Evolutionary conservation across 2,329 filamentous ascomycete species (phyloP), one percentile per base, ranked within the genome.

Genomic region (Fusarium verticillioides): DNA sequence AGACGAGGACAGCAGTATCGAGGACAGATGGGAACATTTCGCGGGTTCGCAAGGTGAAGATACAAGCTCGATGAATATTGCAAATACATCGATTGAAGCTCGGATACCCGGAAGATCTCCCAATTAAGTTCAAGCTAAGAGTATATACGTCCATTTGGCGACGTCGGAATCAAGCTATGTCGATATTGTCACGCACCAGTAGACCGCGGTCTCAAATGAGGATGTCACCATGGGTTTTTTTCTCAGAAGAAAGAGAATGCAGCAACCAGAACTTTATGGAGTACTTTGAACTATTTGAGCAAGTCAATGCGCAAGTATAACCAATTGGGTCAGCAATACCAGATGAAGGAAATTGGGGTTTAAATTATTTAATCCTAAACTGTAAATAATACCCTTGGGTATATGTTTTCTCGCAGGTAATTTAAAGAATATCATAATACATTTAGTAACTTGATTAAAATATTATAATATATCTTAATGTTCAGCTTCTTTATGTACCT

Each of bases 231-330:
- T 44, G 11, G 10, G 21, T 9, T 13, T 13, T 13, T 44, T 10
- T 6, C 16, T 13, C 5, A 26, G 16, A 19, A 6, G 16, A 44
- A 4, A 11, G 16, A 19, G 13, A 7, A 19, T 19, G 11, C 7
- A 4, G 23, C 7, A 26, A 9, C 23, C 16, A 19, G 16, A 2
- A 4, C 23, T 19, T 19, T 19, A 9, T 13, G 7, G 23, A 26
- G 18, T 19, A 19, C 7, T 19, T 26, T 19, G 5, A 13, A 4
- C 2, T 26, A 0, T 13, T 26, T 4, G 4, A 26, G 7, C 9
- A 43, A 1, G 12, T 15, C 40, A 15, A 18, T 16, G 4, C 12
- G 0, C 2, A 23, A 16, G 1, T 16, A 6, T 5, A 23, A 5
- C 7, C 2, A 18, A 23, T 23, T 11, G 8, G 13, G 39, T n/a